A percentile compares a stretch with the other conserved stretches of the same genome.
These are phyloP conservation scores for Yamadazyma diospyri DNA, from an alignment of 1,139 yeast species.

Conservation along the genomic window DNA sequence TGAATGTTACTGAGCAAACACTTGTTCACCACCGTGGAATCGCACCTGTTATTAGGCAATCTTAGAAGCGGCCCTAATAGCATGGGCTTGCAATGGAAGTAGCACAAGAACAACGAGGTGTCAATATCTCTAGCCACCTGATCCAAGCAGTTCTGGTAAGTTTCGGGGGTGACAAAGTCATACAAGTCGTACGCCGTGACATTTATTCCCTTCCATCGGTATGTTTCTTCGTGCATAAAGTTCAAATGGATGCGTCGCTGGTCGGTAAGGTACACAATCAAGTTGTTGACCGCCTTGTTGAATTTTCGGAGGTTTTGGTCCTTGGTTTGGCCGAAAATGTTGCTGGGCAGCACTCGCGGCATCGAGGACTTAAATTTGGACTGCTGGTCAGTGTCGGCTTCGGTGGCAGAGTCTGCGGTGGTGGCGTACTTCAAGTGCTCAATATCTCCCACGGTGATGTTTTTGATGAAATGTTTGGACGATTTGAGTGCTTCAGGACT, in stretches of 20 bases:
- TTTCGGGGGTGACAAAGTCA: constrained; percentile 14
- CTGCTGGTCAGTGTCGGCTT: constrained; percentile 10
- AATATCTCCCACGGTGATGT: constrained; percentile 25
- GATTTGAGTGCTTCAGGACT: constrained; percentile 3
- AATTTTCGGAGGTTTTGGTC: constrained; percentile 27
- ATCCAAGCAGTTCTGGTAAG: constrained; percentile 9
- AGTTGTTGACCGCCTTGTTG: constrained; percentile 44
- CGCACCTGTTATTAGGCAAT: constrained; percentile 68
- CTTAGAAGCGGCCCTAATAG: constrained; percentile 82
- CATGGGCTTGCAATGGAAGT: constrained; percentile 62
- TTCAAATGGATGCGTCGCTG: constrained; percentile 47
- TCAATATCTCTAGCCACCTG: constrained; percentile 49
- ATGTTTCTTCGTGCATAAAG: constrained; percentile 30
- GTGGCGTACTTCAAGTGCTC: constrained; percentile 14
- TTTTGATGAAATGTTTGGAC: constrained; percentile 24
- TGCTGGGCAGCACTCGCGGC: constrained; percentile 8
- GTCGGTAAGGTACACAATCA: constrained; percentile 55
- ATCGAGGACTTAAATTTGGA: constrained; percentile 6
- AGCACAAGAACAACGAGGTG: constrained; percentile 74
- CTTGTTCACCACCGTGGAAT: constrained; percentile 56
- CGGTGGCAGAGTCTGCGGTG: constrained; percentile 30
- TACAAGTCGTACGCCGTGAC: constrained; percentile 41
- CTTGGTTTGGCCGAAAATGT: constrained; percentile 15
- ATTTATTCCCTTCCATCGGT: constrained; percentile 45
- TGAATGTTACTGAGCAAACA: constrained; percentile 41